phyloP scores from a whole-genome alignment of 192 early-diverging fungal genomes.

The Coemansia sp. region DNA sequence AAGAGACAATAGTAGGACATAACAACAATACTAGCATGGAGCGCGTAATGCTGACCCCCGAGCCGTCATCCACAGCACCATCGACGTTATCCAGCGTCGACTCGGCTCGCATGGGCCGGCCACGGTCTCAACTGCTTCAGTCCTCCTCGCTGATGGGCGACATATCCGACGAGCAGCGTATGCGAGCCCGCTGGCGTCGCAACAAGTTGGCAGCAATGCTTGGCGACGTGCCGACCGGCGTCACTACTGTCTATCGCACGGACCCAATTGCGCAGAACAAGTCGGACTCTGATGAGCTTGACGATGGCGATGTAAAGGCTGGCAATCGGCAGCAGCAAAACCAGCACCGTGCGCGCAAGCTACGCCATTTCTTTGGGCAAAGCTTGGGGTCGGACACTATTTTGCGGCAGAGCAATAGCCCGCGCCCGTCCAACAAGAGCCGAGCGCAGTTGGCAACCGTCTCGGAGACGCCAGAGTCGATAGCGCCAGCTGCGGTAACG shows the following conservation, averaged over 20 bases:
- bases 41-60: background rate
- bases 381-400: slow-evolving; percentile 41
- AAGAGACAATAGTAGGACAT: slow-evolving; percentile 49
- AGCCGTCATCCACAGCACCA: background rate
- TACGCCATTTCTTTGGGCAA: slow-evolving; percentile 43
- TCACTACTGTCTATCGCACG: slow-evolving; percentile 23
- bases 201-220: slow-evolving; percentile 40
- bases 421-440: background rate
- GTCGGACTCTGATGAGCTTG: background rate
- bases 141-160: background rate
- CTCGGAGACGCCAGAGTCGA: background rate
- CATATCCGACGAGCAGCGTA: slow-evolving; percentile 26
- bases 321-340: background rate
- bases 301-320: background rate
- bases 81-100: background rate
- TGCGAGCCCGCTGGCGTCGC: slow-evolving; percentile 40
- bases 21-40: background rate
- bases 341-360: slow-evolving; percentile 25
- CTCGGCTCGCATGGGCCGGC: slow-evolving; percentile 21
- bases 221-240: slow-evolving; percentile 33
- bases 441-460: background rate
- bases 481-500: background rate
- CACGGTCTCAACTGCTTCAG: slow-evolving; percentile 16
- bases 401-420: slow-evolving; percentile 20
- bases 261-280: background rate